Evolutionary conservation across 345 rosid genomes (phyloP).

Genomic region (Lumnitzera racemosa): DNA sequence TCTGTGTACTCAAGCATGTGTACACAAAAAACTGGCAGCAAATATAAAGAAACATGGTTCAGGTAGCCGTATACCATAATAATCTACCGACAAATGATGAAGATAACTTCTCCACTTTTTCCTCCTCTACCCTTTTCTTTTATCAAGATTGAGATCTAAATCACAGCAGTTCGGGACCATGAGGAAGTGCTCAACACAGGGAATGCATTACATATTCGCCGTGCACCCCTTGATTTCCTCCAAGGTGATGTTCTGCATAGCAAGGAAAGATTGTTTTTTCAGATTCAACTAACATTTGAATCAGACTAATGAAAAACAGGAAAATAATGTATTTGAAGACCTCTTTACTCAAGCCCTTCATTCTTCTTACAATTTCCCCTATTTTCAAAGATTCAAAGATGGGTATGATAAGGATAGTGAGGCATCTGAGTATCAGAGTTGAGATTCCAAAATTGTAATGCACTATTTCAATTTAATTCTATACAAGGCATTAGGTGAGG

Average conservation of each 20-base stretch:
- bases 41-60: too few relatives aligned
- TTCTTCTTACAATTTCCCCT: too few relatives aligned
- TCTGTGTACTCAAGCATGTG: too few relatives aligned
- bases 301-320: background rate
- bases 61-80: slow-evolving; percentile 1
- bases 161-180: background rate
- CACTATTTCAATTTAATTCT: too few relatives aligned
- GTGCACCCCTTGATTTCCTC: slow-evolving; percentile 80
- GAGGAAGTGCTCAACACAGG: background rate
- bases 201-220: slow-evolving; percentile 36
- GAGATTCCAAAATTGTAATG: too few relatives aligned
- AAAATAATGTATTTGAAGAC: too few relatives aligned
- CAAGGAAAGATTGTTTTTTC: slow-evolving; percentile 2
- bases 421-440: too few relatives aligned
- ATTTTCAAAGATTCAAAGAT: too few relatives aligned
- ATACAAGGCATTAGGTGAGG: too few relatives aligned
- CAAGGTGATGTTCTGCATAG: slow-evolving; percentile 51
- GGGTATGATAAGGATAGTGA: too few relatives aligned
- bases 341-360: too few relatives aligned
- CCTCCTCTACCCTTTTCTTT: slow-evolving; percentile 1
- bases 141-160: background rate
- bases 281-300: background rate
- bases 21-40: too few relatives aligned
- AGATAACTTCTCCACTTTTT: background rate
- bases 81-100: slow-evolving; percentile 18